phyloP scores from a whole-genome alignment of 139 green algal species.

The Spirogloea muscicola region DNA sequence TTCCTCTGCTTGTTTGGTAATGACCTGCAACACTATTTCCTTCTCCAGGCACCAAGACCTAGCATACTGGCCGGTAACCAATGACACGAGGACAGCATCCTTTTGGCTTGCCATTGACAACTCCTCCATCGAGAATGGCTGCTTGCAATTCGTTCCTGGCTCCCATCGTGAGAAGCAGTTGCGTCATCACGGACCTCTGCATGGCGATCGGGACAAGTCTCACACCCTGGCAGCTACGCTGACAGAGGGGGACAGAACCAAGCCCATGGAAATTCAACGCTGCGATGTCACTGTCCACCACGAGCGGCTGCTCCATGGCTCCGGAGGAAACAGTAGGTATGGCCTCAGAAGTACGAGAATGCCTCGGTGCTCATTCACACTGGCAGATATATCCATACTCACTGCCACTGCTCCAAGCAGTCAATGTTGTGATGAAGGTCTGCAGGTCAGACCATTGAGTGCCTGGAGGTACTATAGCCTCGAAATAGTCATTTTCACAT shows the following conservation, averaged over 20 bases:
- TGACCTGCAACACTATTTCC: too few species aligned
- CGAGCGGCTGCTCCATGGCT: slow-evolving; percentile 58
- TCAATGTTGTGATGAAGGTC: too few species aligned
- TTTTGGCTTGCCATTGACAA: slow-evolving; percentile 66
- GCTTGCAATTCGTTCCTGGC: slow-evolving; percentile 63
- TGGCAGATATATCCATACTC: too few species aligned
- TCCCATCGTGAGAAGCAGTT: slow-evolving; percentile 55
- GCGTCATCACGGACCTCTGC: slow-evolving; percentile 51
- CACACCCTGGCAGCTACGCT: slow-evolving; percentile 54
- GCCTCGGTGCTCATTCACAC: too few species aligned
- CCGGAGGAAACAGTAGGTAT: slow-evolving; percentile 53
- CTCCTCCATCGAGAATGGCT: slow-evolving; percentile 59
- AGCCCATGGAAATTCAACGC: slow-evolving; percentile 45
- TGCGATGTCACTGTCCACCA: slow-evolving; percentile 65
- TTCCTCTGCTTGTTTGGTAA: too few species aligned
- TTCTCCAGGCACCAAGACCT: slow-evolving; percentile 54
- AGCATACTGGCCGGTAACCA: slow-evolving; percentile 58
- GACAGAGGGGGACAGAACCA: slow-evolving; percentile 18
- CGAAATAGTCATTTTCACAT: too few species aligned
- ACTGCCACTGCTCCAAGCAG: too few species aligned
- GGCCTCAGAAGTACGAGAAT: too few species aligned
- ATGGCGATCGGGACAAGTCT: slow-evolving; percentile 49
- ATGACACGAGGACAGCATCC: slow-evolving; percentile 55
- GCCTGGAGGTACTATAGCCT: too few species aligned
- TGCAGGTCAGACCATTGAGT: too few species aligned